These are phyloP conservation scores for Brachypodium distachyon DNA, from an alignment of 202 grass and related monocot species.

Conservation along the genomic window DNA sequence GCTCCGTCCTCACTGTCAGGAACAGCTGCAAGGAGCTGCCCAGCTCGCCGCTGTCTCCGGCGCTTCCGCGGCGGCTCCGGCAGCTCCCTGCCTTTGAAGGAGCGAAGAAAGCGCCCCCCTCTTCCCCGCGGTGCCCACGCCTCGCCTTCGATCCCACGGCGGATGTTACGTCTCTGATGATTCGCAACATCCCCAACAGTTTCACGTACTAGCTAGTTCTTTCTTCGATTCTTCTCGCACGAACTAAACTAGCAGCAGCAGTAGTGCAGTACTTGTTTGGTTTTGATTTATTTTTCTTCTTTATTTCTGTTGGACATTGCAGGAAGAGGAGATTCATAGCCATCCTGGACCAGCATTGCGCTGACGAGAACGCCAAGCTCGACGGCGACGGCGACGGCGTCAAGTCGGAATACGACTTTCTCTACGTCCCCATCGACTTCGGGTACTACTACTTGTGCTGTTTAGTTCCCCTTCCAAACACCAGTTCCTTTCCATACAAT, in stretches of 20 bases:
- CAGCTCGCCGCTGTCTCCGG: not conserved
- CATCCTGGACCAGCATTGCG: constrained; percentile 35
- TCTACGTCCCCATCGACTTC: constrained; percentile 66
- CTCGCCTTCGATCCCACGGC: not conserved
- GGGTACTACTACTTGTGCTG: not conserved
- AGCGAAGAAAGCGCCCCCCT: too few species aligned
- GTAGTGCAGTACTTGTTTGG: not conserved
- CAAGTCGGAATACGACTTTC: constrained; percentile 37
- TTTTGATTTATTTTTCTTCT: not conserved
- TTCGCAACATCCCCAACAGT: constrained; percentile 16
- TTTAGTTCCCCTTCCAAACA: not conserved
- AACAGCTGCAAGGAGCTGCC: not conserved
- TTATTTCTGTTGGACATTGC: not conserved
- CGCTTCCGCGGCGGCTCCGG: too few species aligned
- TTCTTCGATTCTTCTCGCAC: not conserved
- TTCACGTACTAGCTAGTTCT: not conserved
- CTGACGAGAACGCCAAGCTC: constrained; percentile 18
- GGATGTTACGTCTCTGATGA: not conserved
- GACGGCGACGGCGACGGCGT: not conserved
- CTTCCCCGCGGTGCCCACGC: not conserved
- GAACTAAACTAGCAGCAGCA: too few species aligned
- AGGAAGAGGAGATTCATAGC: constrained; percentile 21
- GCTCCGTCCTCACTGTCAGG: not conserved
- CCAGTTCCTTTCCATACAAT: not conserved
- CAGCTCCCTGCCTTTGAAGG: too few species aligned